A percentile compares a stretch with the other conserved stretches of the same genome.
Evolutionary conservation across 441 rosid genomes (phyloP).

Genomic region (Biscutella laevigata): DNA sequence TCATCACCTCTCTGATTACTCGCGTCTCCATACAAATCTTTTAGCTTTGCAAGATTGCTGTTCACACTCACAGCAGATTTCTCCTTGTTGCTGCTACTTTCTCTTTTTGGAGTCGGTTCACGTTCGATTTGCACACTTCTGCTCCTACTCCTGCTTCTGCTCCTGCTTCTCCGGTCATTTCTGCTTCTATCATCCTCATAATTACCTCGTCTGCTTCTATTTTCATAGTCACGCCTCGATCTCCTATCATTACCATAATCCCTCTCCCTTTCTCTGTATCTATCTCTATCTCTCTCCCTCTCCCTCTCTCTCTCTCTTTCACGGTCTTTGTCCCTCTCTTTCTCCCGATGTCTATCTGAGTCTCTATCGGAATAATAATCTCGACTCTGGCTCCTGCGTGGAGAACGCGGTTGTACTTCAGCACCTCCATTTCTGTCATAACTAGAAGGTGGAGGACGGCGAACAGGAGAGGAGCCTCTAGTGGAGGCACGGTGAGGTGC

Average conservation of each 20-base stretch:
- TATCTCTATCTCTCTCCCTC: not conserved
- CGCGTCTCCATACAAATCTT: slow-evolving; percentile 73
- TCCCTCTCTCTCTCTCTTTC: slow-evolving; percentile 23
- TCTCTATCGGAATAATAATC: slow-evolving; percentile 61
- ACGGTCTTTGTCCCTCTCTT: slow-evolving; percentile 27
- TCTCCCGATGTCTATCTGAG: slow-evolving; percentile 33
- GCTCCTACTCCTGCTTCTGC: slow-evolving; percentile 50
- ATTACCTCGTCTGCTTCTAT: slow-evolving; percentile 45
- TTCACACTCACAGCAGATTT: slow-evolving; percentile 46
- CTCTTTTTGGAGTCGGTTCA: slow-evolving; percentile 43
- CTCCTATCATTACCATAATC: slow-evolving; percentile 52
- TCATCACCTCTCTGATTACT: slow-evolving; percentile 43
- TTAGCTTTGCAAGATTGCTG: slow-evolving; percentile 83
- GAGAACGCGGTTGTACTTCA: slow-evolving; percentile 49
- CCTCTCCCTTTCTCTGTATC: slow-evolving; percentile 32
- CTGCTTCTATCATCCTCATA: slow-evolving; percentile 39
- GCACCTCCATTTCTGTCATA: slow-evolving; percentile 39
- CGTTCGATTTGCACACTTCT: slow-evolving; percentile 63
- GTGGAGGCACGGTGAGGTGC: slow-evolving; percentile 99
- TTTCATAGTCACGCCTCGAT: slow-evolving; percentile 38
- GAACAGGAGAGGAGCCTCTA: slow-evolving; percentile 93
- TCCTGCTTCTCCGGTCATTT: slow-evolving; percentile 38
- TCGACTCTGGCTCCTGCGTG: slow-evolving; percentile 59
- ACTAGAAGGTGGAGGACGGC: slow-evolving; percentile 65
- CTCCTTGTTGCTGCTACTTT: slow-evolving; percentile 38